Base-by-base conservation (phyloP, 78 protist genomes). In the Diacronema lutheri region DNA sequence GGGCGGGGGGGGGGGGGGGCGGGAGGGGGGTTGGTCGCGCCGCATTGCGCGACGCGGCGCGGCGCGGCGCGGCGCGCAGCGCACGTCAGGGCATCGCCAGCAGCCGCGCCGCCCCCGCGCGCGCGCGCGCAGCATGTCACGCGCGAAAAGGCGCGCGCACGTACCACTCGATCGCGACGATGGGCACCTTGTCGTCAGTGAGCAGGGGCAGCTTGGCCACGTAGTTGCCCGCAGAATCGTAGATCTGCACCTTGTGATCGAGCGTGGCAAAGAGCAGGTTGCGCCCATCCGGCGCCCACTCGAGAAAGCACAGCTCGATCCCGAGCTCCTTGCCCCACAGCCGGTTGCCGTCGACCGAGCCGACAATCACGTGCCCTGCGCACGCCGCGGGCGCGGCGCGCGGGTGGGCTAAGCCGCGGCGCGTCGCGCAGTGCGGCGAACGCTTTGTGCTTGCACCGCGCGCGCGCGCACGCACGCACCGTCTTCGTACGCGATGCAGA, bases 401-500 rank as follows among this genome's bases (percentile, higher is more conserved):
- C n/a, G n/a, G n/a, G 50, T 7, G 50, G 50, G 50, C 50, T 3
- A 7, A 7, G 50, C 50, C 50, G 50, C 50, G 50, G 50, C 50
- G 50, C 7, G 50, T 44, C 16, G 50, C 50, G 90, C 37, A 64
- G 68, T 62, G 50, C 50, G 50, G 16, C 50, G 50, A 7, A 44
- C 50, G 50, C 50, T 7, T 44, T n/a, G n/a, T n/a, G n/a, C n/a
- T n/a, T n/a, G n/a, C n/a, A n/a, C n/a, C n/a, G n/a, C n/a, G 16
- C 50, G 50, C 50, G 50, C 50, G 0, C 23, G 35, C 35, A 10
- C 68, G 38, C 35, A 33, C 10, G 66, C 57, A 29, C 95, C 94
- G 77, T 92, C 97, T 25, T 91, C 93, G 85, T 95, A 95, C 55
- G 65, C 87, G 65, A 95, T 93, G 90, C 93, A 89, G 41, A 95